phyloP scores from a whole-genome alignment of 139 green algal species.

The Volvox africanus region DNA sequence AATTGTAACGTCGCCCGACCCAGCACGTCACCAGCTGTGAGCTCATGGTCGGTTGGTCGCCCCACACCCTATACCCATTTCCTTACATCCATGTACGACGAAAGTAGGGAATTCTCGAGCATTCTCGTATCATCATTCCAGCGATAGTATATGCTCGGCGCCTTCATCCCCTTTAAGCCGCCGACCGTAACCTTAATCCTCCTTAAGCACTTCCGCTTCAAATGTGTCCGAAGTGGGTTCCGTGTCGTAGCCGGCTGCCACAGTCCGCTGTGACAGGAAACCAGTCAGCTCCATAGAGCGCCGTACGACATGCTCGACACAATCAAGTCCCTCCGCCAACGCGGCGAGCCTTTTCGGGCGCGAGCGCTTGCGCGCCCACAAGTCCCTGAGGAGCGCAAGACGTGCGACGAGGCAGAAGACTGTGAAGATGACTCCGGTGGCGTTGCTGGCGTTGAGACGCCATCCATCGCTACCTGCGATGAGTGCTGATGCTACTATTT shows the following conservation, averaged over 20 bases:
- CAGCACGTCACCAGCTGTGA: not conserved
- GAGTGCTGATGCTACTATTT: not conserved
- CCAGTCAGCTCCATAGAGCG: constrained; percentile 7
- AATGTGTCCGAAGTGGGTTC: not conserved
- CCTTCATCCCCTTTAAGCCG: too few relatives aligned
- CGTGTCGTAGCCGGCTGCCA: not conserved
- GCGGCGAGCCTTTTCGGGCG: not conserved
- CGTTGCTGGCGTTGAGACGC: not conserved
- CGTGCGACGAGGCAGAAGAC: not conserved
- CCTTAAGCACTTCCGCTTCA: not conserved
- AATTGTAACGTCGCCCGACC: not conserved
- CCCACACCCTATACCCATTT: not conserved
- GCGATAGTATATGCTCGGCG: not conserved
- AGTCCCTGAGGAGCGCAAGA: not conserved
- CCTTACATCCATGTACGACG: not conserved
- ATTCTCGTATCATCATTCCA: not conserved
- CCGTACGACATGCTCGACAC: not conserved
- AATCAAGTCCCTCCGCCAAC: not conserved
- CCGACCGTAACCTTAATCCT: not conserved
- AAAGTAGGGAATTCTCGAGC: not conserved
- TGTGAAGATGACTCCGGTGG: not conserved
- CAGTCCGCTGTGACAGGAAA: not conserved
- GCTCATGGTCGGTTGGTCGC: not conserved
- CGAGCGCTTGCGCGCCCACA: not conserved
- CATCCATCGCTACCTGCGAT: not conserved